Base-by-base conservation (phyloP, 2,329 filamentous ascomycete genomes). In the Colletotrichum orbiculare region DNA sequence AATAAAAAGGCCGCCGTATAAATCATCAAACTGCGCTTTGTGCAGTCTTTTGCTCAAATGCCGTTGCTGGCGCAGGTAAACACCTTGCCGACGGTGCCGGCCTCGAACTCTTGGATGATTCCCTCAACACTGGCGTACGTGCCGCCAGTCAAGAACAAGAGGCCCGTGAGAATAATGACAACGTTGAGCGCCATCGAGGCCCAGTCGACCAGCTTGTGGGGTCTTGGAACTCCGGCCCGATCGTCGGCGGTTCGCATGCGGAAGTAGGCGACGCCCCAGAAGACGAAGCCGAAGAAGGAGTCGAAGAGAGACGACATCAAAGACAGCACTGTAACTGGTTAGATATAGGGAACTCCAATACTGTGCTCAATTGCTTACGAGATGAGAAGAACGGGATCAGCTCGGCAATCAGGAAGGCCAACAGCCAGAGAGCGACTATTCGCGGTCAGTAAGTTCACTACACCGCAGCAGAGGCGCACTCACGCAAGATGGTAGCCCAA, bases 221-320 rank as follows among this genome's bases (percentile, higher is more conserved):
- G 81, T 67, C 81, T 84, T 54, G 85, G 82, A 38, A 86, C 82
- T 1, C 81, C 78, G 2, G 83, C 73, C 7, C 84, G 82, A 41
- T 87, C 83, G 68, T 92, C 90, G 1, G 86, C 90, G 17, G 80
- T 80, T 52, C 91, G 85, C 91, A 95, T 92, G 60, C 91, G 86
- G 73, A 94, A 86, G 73, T 93, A 95, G 1, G 91, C 92, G 1
- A 93, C 85, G 11, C 91, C 92, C 92, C 92, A 97, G 82, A 97
- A 97, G 73, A 97, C 97, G 82, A 97, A 97, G 33, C 94, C 94
- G 72, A 95, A 95, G 84, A 94, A 95, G 58, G 91, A 95, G 78
- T 97, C 93, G 74, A 97, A 97, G 1, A 97, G 85, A 4, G 93
- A 93, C n/a, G 89, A 91, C 90, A 94, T 92, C 67, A 93, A 82